Evolutionary conservation across 2,329 filamentous ascomycete species (phyloP).

Genomic region (Aureobasidium uvarum): DNA sequence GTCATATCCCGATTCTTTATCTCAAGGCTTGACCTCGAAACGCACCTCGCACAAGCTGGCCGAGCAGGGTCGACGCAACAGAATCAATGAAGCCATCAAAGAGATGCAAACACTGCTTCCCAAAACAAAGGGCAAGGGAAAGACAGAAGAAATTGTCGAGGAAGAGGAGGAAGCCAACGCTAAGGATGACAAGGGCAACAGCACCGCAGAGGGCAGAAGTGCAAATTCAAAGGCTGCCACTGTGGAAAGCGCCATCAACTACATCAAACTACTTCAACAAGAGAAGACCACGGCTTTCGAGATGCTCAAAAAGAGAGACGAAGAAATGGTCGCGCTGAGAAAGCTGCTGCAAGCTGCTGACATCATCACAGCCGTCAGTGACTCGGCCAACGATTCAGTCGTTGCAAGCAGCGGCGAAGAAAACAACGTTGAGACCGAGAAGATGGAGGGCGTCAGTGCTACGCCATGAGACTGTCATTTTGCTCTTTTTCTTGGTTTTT

Average conservation of each 20-base stretch:
- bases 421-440: not conserved
- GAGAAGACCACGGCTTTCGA: conserved; percentile 39
- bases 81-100: conserved; percentile 90
- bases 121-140: conserved; percentile 45
- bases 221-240: conserved; percentile 88
- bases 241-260: conserved; percentile 94
- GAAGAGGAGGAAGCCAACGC: conserved; percentile 44
- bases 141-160: conserved; percentile 37
- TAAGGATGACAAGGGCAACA: conserved; percentile 38
- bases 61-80: conserved; percentile 90
- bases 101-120: conserved; percentile 90
- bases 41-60: conserved; percentile 97
- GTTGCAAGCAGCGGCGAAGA: conserved; percentile 11
- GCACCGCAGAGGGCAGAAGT: conserved; percentile 50
- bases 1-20: conserved; percentile 84
- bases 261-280: conserved; percentile 80
- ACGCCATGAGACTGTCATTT: not conserved
- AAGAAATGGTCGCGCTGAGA: conserved; percentile 33
- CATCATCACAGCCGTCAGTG: not conserved
- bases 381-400: conserved; percentile 1
- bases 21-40: conserved; percentile 92
- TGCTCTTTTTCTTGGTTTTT: not conserved
- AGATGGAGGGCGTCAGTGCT: conserved; percentile 19
- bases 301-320: conserved; percentile 34
- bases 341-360: conserved; percentile 17